Evolutionary conservation across 1,284 basidiomycete species (phyloP).

Genomic region (Anthracocystis walkeri): DNA sequence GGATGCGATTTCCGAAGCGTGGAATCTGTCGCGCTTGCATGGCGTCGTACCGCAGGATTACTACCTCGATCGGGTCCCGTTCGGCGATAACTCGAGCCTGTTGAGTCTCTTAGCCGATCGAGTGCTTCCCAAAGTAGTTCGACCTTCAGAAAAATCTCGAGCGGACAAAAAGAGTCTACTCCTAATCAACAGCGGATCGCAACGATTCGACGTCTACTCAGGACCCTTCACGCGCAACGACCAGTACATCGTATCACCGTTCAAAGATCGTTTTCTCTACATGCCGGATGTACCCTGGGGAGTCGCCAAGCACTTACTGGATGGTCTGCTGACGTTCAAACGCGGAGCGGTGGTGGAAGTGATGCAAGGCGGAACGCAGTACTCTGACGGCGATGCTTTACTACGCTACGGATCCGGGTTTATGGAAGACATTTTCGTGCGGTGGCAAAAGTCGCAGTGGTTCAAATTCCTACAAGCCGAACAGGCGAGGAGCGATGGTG

Average conservation of each 20-base stretch:
- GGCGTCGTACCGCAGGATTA: slow-evolving; percentile 67
- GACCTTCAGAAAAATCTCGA: slow-evolving; percentile 54
- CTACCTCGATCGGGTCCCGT: slow-evolving; percentile 61
- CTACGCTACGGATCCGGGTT: slow-evolving; percentile 37
- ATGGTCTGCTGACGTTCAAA: slow-evolving; percentile 47
- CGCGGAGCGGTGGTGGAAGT: slow-evolving; percentile 45
- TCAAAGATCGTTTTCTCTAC: slow-evolving; percentile 64
- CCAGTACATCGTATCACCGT: slow-evolving; percentile 66
- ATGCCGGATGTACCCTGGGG: slow-evolving; percentile 60
- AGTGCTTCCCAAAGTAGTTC: slow-evolving; percentile 65
- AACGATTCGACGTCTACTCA: slow-evolving; percentile 64
- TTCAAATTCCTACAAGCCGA: slow-evolving; percentile 41
- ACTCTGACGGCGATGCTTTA: slow-evolving; percentile 36
- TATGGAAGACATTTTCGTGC: slow-evolving; percentile 44
- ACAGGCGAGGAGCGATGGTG: slow-evolving; percentile 6
- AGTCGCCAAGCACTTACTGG: slow-evolving; percentile 51
- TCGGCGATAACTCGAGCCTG: slow-evolving; percentile 53
- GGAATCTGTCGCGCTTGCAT: slow-evolving; percentile 62
- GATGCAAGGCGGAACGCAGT: slow-evolving; percentile 40
- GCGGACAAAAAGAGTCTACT: slow-evolving; percentile 52
- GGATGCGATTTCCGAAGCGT: slow-evolving; percentile 59
- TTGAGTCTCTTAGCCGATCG: slow-evolving; percentile 57
- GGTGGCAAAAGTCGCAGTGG: slow-evolving; percentile 54
- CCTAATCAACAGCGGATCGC: slow-evolving; percentile 65
- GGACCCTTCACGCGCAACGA: slow-evolving; percentile 67